These are phyloP conservation scores for Phytophthora idaei DNA, from an alignment of 352 stramenopile species.

Conservation along the genomic window DNA sequence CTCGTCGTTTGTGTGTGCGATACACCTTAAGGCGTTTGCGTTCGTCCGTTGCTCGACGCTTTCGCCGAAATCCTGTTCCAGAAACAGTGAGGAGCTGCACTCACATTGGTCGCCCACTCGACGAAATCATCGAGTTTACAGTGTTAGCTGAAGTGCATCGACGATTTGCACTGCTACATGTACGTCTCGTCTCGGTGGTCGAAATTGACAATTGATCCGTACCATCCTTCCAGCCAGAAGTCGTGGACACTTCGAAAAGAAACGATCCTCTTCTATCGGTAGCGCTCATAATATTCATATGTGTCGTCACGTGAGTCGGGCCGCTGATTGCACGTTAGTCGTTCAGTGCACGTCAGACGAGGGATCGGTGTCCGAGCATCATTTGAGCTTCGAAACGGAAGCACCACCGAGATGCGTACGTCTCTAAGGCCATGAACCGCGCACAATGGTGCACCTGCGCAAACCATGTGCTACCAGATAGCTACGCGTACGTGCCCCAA, in stretches of 20 bases:
- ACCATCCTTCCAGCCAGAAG: slow-evolving; percentile 6
- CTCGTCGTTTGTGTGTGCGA: too few species aligned
- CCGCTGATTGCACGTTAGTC: slow-evolving; percentile 18
- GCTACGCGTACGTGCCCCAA: not conserved
- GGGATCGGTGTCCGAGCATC: slow-evolving; percentile 5
- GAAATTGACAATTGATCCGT: slow-evolving; percentile 3
- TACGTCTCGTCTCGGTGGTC: slow-evolving; percentile 15
- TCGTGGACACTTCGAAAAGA: not conserved
- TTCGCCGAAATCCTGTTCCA: too few species aligned
- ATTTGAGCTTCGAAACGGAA: slow-evolving; percentile 24
- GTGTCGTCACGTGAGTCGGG: slow-evolving; percentile 8
- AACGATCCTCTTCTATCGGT: not conserved
- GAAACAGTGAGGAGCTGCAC: too few species aligned
- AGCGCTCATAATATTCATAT: slow-evolving; percentile 21
- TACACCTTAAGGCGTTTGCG: too few species aligned
- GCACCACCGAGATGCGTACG: slow-evolving; percentile 13
- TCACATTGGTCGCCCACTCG: too few species aligned
- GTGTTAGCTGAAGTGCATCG: slow-evolving; percentile 15
- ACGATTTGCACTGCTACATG: slow-evolving; percentile 9
- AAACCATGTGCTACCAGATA: slow-evolving; percentile 32
- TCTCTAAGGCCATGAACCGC: not conserved
- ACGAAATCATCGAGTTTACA: slow-evolving; percentile 1
- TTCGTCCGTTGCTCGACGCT: too few species aligned
- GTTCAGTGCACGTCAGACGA: slow-evolving; percentile 5
- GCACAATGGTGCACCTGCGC: not conserved